Evolutionary conservation across 164 flowering plant species (phyloP), one percentile per base, ranked within the genome.

Genomic region (Litsea cubeba): DNA sequence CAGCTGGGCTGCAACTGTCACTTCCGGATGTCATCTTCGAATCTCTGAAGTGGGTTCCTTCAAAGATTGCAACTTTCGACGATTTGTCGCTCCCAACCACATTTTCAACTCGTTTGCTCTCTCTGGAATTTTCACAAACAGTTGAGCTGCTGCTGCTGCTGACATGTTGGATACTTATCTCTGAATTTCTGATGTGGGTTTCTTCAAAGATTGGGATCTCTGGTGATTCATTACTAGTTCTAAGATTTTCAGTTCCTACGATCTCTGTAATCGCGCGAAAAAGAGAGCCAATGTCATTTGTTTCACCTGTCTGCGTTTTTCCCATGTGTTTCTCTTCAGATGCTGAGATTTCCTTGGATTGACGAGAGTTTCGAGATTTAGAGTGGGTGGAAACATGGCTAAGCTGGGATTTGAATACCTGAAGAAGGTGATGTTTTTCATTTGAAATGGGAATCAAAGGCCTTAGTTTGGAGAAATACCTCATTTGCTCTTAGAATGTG

Each of bases 221-320:
- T 74, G 65, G 20, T 58, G 82, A 35, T 12, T 25, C 73, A 65
- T 63, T 70, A 50, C 73, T 80, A 0, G 68, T 0, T 12, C 2
- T 30, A 11, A 83, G 71, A 26, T 69, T 76, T 15, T 77, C 85
- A 71, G 85, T 69, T 25, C 91, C 91, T 35, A 91, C 65, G 73
- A 91, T 87, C 71, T 82, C 84, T 50, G 84, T 77, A 30, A 91
- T 90, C 50, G 85, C 87, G 66, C 70, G 77, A 76, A 91, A 87
- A 23, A 91, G 86, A 3, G 80, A 68, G 28, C 35, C 62, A 23
- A 74, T 28, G n/a, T 66, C 72, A 1, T 76, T 73, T 32, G 58
- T 50, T 71, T 71, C 80, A 67, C 17, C 80, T 69, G 23, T 54
- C 40, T 25, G 18, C 71, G 72, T 50, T 76, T 76, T 72, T 66